Base-by-base conservation (phyloP, 371 early-diverging fungal genomes). In the Dichotomocladium elegans region DNA sequence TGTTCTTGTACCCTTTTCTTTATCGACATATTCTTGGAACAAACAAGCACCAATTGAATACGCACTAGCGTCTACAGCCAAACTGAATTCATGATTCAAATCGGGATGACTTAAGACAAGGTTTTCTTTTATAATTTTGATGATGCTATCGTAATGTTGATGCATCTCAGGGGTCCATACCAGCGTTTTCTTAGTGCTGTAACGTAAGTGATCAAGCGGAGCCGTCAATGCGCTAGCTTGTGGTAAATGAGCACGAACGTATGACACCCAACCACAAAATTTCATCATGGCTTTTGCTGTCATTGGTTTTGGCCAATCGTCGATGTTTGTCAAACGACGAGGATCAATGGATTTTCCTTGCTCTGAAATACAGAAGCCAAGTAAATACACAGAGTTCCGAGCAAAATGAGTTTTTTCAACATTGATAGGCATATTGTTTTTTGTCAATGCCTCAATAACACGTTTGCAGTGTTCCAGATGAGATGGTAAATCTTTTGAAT, bases 41-140 rank as follows among this genome's bases (percentile, higher is more conserved):
- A 80, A 34, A 0, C 56, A 60, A 29, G 63, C 66, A 14, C 68
- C 72, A 26, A 71, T 69, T 6, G 66, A 71, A 10, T 37, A 31
- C 28, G 68, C 57, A 0, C 74, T 75, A 0, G 77, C 70, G 51
- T 81, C 74, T 0, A 70, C 68, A 6, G 66, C 70, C 0, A 77
- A 42, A 22, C 51, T 55, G 35, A 75, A 71, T 3, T 57, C 59
- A 0, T 52, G 21, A 1, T 4, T 30, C 3, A 64, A 51, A n/a
- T 77, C 63, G 1, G 75, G 70, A 12, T 33, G 29, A 14, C 5
- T n/a, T 3, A 4, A 6, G 22, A 24, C 9, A 62, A 19, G 1
- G 42, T 24, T n/a, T 55, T 27, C 29, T 24, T 10, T 55, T 14
- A 45, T 60, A 64, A 22, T 34, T 21, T 15, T 22, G 24, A 0